Evolutionary conservation across 495 filamentous ascomycete species (phyloP).

Genomic region (Penicillium fimorum): DNA sequence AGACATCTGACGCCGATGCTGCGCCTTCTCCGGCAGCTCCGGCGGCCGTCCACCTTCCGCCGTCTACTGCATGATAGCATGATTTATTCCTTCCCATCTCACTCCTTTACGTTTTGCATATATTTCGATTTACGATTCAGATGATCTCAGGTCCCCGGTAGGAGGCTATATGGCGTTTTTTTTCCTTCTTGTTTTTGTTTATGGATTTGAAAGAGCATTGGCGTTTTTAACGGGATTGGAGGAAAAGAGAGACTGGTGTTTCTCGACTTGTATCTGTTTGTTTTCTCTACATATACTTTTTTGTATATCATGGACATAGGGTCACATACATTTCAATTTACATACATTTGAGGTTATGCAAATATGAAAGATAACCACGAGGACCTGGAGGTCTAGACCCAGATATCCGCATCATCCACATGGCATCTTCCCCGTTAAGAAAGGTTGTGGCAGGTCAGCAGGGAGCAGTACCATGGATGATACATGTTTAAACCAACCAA

Average conservation of each 20-base stretch:
- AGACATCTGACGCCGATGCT: slow-evolving; percentile 1
- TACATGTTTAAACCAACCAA: not conserved
- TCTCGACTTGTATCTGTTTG: not conserved
- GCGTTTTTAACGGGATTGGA: not conserved
- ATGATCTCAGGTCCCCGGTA: not conserved
- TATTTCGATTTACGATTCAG: slow-evolving; percentile 10
- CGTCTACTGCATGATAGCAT: slow-evolving; percentile 10
- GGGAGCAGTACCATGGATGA: not conserved
- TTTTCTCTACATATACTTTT: not conserved
- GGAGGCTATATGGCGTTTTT: slow-evolving; percentile 5
- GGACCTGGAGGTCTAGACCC: not conserved
- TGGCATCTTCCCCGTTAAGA: not conserved
- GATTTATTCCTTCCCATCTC: slow-evolving; percentile 12
- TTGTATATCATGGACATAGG: slow-evolving; percentile 1
- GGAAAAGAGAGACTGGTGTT: not conserved
- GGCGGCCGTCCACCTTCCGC: slow-evolving; percentile 12
- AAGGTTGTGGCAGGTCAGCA: slow-evolving; percentile 5
- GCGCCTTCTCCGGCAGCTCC: slow-evolving; percentile 16
- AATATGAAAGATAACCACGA: not conserved
- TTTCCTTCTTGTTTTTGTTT: not conserved
- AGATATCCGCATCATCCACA: not conserved
- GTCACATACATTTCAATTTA: slow-evolving; percentile 1
- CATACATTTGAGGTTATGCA: not conserved
- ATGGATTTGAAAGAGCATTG: not conserved
- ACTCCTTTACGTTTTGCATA: slow-evolving; percentile 14